phyloP scores from a whole-genome alignment of 768 basidiomycete species.

The Chiua virens region DNA sequence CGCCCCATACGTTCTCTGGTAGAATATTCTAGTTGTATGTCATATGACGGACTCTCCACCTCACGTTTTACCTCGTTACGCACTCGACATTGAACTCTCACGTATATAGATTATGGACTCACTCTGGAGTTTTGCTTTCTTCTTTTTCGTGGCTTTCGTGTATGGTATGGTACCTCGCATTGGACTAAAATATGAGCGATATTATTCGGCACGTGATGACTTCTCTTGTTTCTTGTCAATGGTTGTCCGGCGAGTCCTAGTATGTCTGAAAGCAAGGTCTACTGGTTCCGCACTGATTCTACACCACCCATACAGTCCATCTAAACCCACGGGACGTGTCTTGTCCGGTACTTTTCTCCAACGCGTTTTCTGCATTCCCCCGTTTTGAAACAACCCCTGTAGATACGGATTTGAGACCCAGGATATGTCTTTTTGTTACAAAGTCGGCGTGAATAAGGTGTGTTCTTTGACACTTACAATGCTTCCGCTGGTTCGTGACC shows the following conservation, averaged over 20 bases:
- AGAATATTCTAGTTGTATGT: slow-evolving; percentile 20
- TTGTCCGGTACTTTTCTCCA: slow-evolving; percentile 8
- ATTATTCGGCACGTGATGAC: too few relatives aligned
- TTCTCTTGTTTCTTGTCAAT: too few relatives aligned
- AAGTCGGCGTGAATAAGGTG: slow-evolving; percentile 8
- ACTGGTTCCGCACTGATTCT: slow-evolving; percentile 4
- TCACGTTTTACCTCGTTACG: slow-evolving; percentile 5
- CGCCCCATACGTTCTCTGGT: slow-evolving; percentile 23
- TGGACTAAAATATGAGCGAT: slow-evolving; percentile 17
- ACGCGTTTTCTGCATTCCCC: neutral
- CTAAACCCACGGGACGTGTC: neutral
- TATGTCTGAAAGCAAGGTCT: too few relatives aligned
- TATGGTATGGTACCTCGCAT: slow-evolving; percentile 21
- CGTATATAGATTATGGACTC: slow-evolving; percentile 32
- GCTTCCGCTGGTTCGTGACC: slow-evolving; percentile 1
- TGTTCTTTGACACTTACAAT: neutral
- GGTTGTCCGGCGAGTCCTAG: too few relatives aligned
- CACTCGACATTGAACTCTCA: slow-evolving; percentile 23
- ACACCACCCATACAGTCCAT: neutral
- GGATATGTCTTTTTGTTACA: neutral
- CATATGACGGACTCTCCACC: neutral
- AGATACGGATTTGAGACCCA: slow-evolving; percentile 5
- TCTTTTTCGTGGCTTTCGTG: slow-evolving; percentile 12
- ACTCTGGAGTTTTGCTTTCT: slow-evolving; percentile 21
- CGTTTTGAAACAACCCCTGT: neutral